phyloP scores from a whole-genome alignment of 441 rosid species.

The Corymbia calophylla region DNA sequence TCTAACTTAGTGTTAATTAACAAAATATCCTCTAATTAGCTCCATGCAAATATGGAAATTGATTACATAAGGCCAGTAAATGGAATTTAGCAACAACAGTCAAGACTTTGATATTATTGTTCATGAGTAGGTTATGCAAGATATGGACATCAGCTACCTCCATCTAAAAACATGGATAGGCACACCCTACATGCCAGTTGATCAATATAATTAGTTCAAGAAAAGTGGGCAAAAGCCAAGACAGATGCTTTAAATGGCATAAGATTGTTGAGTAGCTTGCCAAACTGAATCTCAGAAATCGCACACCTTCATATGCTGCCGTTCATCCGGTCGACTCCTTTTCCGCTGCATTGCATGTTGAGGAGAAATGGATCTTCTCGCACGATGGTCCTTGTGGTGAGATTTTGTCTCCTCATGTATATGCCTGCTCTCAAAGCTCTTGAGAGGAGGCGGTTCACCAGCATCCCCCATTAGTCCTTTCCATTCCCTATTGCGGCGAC shows the following conservation, averaged over 20 bases:
- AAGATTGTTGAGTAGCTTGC: background rate
- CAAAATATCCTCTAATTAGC: background rate
- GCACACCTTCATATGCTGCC: conserved; percentile 46
- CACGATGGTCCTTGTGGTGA: conserved; percentile 23
- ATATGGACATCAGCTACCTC: background rate
- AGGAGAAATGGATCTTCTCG: conserved; percentile 48
- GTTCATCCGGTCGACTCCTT: conserved; percentile 48
- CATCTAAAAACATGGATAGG: background rate
- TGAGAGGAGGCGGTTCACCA: conserved; percentile 54
- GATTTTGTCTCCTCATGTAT: conserved; percentile 29
- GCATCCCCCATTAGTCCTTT: conserved; percentile 45
- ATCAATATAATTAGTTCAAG: background rate
- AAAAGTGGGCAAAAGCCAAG: background rate
- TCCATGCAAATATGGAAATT: background rate
- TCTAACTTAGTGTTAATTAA: background rate
- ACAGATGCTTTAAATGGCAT: background rate
- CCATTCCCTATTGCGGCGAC: conserved; percentile 61
- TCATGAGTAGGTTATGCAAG: background rate
- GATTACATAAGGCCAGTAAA: background rate
- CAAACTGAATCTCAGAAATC: background rate
- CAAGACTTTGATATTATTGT: background rate
- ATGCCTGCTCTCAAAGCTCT: conserved; percentile 47
- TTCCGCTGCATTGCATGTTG: conserved; percentile 34
- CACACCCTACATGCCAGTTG: background rate
- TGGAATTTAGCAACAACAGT: background rate